Evolutionary conservation across 2,329 filamentous ascomycete genomes (phyloP), one percentile per base, ranked within the genome.

Genomic region (Blastomyces parvus): DNA sequence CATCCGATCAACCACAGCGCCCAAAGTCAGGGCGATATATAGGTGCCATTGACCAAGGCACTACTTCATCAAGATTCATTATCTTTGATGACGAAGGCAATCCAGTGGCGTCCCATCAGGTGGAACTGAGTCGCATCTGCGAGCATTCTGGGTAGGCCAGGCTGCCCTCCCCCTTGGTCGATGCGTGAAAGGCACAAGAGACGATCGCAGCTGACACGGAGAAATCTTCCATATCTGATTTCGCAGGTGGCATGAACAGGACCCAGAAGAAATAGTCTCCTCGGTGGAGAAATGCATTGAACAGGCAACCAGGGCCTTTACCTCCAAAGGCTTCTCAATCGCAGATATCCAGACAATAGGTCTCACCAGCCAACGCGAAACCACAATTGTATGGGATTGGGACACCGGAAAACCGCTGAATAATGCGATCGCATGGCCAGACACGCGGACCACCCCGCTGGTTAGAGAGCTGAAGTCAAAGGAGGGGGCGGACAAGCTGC

Each of bases 341-440:
- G 81, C 82, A 61, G 83, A 88, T 69, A 90, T 96, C 71, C 88
- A 80, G 73, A 84, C 88, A 13, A 82, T 96, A 67, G 91, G 91
- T 63, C 89, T 96, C 73, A 95, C 91, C 64, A 95, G 92, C 77
- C 91, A 96, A 79, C 86, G 91, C 73, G 91, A 96, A 76, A 96
- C 91, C 0, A 90, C 88, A 1, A 81, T 96, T 1, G 86, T 91
- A 33, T 96, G 91, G 91, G 90, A 96, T 74, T 84, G 82, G 70
- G 82, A 83, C 68, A 94, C 89, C 0, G 91, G 91, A 67, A 83
- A 94, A 74, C 86, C 90, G 3, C 79, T 96, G 19, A 83, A 90
- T 78, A 91, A 93, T 71, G 91, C 91, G 64, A 88, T 96, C 65
- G 91, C 91, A 55, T 96, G 91, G 91, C 88, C 91, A 38, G 91